Conservation (phyloP, 176 grass and related monocot species). For the Saccharum spontaneum region DNA sequence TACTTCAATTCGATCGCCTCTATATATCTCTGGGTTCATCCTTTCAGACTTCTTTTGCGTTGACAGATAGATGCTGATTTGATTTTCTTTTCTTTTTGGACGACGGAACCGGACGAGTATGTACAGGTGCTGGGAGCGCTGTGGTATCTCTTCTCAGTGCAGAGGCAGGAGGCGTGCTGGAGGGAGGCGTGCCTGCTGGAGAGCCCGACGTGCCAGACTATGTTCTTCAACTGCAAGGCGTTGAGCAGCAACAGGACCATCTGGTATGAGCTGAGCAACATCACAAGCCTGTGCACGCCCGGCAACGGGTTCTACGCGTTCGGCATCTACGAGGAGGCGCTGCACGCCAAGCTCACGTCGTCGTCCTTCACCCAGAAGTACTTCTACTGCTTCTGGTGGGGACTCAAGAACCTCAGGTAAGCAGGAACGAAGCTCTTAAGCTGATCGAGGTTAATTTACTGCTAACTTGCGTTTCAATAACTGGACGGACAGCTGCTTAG, state of each 20-base stretch:
- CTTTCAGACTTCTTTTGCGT: background rate
- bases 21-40: too few relatives aligned
- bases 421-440: background rate
- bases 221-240: conserved; percentile 71
- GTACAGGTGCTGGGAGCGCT: conserved; percentile 60
- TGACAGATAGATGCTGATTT: background rate
- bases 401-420: conserved; percentile 90
- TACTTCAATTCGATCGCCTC: background rate
- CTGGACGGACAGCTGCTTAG: conserved; percentile 58
- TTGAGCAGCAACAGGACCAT: conserved; percentile 28
- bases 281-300: conserved; percentile 54
- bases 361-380: conserved; percentile 86
- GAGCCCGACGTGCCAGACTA: conserved; percentile 52
- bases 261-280: conserved; percentile 62
- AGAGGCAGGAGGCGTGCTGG: conserved; percentile 83
- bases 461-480: background rate
- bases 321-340: conserved; percentile 78
- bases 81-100: too few relatives aligned
- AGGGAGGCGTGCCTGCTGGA: conserved; percentile 60
- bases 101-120: too few relatives aligned
- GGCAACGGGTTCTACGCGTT: conserved; percentile 70
- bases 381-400: conserved; percentile 99
- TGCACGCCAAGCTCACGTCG: conserved; percentile 58
- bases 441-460: background rate
- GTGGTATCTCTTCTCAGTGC: conserved; percentile 94